Base-by-base conservation (phyloP, 2,329 filamentous ascomycete species). In the Phyllosticta ampelicida region DNA sequence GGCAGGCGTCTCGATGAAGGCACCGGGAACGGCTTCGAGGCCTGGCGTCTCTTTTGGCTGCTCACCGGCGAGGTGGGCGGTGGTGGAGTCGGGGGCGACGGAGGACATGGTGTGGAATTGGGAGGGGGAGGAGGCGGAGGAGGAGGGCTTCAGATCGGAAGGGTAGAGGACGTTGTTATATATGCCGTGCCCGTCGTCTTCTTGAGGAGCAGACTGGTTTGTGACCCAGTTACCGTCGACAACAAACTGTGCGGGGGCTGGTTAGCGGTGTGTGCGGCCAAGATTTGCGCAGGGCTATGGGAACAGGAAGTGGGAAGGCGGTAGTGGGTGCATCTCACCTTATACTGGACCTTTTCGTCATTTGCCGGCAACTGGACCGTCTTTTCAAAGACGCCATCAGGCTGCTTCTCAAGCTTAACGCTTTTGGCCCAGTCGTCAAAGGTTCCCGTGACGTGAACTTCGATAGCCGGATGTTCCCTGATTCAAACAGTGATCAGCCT, bases 351-450 rank as follows among this genome's bases (percentile, higher is more conserved):
- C 77, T 94, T 96, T 63, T 85, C 77, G 53, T 78, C 75, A 16
- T 78, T 75, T 58, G 82, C 77, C 54, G 86, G 78, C 30, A 97
- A 79, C 56, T 82, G 77, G 61, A 99, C 90, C 30, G 83, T 83
- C 79, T 96, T 96, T 74, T 87, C 80, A 73, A 95, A 95, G 66
- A 80, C 67, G 63, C 73, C 71, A 69, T 81, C 87, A n/a, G 36
- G 36, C 48, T 84, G 80, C 76, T 89, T 90, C 53, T 90, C 85
- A 60, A 99, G 81, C 77, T 87, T 83, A 72, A 92, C 83, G 59
- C 84, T 90, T 79, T 94, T 92, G 65, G 82, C 81, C 94, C 94
- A 99, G 76, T 89, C 82, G 75, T 97, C 92, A 71, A 97, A 97
- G 62, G 89, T 92, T 71, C 94, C 94, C 48, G 92, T 97, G 66